phyloP scores from a whole-genome alignment of 225 moss, liverwort and hornwort genomes.

The Rhytidiadelphus loreus region DNA sequence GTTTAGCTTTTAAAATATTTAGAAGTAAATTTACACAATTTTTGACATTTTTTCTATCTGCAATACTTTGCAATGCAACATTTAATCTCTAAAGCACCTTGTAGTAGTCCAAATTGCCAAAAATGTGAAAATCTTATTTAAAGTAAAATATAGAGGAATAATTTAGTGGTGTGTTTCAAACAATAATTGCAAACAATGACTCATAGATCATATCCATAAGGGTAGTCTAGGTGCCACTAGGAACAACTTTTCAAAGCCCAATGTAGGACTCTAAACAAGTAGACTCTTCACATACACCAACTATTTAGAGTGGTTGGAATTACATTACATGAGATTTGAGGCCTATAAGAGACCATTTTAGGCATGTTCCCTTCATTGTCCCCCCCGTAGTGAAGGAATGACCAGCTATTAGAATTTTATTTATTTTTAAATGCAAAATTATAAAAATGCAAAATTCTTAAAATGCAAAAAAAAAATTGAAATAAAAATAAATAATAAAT shows the following conservation, averaged over 20 bases:
- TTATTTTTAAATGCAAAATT: too few species aligned
- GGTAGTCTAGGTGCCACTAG: not conserved
- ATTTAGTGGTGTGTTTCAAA: not conserved
- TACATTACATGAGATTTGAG: too few species aligned
- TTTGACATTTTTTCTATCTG: not conserved
- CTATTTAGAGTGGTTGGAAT: not conserved
- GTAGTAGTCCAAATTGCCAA: too few species aligned
- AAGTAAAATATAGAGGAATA: not conserved
- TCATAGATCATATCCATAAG: not conserved
- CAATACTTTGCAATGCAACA: not conserved
- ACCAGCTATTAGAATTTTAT: too few species aligned
- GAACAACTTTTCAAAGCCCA: fast-evolving
- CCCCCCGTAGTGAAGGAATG: too few species aligned
- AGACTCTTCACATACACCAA: not conserved
- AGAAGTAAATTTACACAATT: not conserved
- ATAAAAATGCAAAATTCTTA: too few species aligned
- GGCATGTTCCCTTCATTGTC: too few species aligned
- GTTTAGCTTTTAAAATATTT: not conserved
- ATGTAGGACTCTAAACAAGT: not conserved
- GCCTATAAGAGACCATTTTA: too few species aligned
- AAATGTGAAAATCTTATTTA: not conserved
- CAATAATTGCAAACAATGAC: not conserved
- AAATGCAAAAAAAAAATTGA: too few species aligned
- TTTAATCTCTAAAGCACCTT: too few species aligned
- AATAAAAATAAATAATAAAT: too few species aligned